Evolutionary conservation across 73 alveolate species (phyloP), one percentile per base, ranked within the genome.

Genomic region (Tetrahymena malaccensis): DNA sequence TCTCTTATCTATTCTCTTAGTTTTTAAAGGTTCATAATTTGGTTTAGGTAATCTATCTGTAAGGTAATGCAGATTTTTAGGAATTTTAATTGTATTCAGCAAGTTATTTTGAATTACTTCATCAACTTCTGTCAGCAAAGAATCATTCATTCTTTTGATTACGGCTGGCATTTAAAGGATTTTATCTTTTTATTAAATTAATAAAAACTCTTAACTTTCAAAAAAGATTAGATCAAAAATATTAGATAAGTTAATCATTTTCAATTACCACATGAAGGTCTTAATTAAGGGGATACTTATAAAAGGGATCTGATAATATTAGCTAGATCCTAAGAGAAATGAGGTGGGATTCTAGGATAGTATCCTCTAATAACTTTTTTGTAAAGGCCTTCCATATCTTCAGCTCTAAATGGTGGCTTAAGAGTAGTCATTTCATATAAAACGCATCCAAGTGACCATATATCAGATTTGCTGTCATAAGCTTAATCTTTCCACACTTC

Each of bases 341-440:
- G 94, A 43, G 96, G 94, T 15, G 96, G 95, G 25, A 97, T 97
- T 96, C 97, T 95, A 31, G 98, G 99, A 94, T 97, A 97, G 95
- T 96, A 95, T 4, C 99, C 98, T 96, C 95, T 96, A 94, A 97
- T 95, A 6, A 97, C 98, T 96, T 95, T 97, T 43, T 97, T 94
- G 96, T 95, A 97, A 55, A 97, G 93, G 35, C 97, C 98, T 97
- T 97, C 99, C 99, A 97, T 97, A 94, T 96, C 97, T 43, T 97
- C 98, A 3, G 99, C 98, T 56, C 98, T 55, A 96, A 97, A 97
- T 21, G 99, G 98, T 8, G 99, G 97, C 93, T 96, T 97, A 55
- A 97, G 94, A 94, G 97, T 94, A 70, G 97, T 95, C 96, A 97
- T 95, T 97, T 97, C 99, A 96, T 97, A 97, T 43, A 97, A 94